phyloP scores from a whole-genome alignment of 768 basidiomycete genomes.

The Tylopilus rubrobrunneus region DNA sequence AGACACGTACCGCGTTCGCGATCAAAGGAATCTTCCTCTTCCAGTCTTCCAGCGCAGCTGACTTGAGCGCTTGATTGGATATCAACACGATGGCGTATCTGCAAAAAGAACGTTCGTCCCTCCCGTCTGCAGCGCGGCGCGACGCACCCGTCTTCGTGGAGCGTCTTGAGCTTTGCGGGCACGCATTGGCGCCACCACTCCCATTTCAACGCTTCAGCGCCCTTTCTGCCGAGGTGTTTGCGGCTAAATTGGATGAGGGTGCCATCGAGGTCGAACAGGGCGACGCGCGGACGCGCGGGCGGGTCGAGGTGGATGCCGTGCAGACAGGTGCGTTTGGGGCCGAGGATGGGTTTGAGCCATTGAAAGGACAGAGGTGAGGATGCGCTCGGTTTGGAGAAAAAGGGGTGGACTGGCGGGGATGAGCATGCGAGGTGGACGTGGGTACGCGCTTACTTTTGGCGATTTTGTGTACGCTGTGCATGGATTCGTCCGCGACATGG shows the following conservation, averaged over 20 bases:
- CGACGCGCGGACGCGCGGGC: slow-evolving; percentile 50
- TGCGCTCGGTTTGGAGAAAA: slow-evolving; percentile 33
- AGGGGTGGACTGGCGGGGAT: slow-evolving; percentile 37
- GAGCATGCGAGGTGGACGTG: not conserved
- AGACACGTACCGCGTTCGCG: slow-evolving; percentile 49
- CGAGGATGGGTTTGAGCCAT: slow-evolving; percentile 34
- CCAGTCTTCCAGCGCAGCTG: slow-evolving; percentile 55
- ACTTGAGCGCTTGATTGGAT: slow-evolving; percentile 71
- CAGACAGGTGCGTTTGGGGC: slow-evolving; percentile 34
- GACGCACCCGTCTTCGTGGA: slow-evolving; percentile 58
- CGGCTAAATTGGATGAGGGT: slow-evolving; percentile 63
- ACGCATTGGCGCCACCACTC: slow-evolving; percentile 73
- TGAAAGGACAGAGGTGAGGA: slow-evolving; percentile 15
- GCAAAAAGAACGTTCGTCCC: not conserved
- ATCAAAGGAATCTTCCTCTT: slow-evolving; percentile 72
- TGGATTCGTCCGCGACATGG: slow-evolving; percentile 14
- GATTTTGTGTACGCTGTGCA: slow-evolving; percentile 18
- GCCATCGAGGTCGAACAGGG: slow-evolving; percentile 84
- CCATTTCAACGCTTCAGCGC: slow-evolving; percentile 32
- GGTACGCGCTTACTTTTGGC: slow-evolving; percentile 22
- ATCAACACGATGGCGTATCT: slow-evolving; percentile 75
- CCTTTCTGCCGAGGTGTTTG: slow-evolving; percentile 31
- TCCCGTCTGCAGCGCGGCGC: too few relatives aligned
- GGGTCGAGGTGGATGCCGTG: slow-evolving; percentile 33
- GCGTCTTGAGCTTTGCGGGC: slow-evolving; percentile 56